Percentiles rank a stretch among this genome's conserved stretches.
These are phyloP conservation scores for Kodamaea restingae DNA, from an alignment of 805 yeast genomes.

Conservation along the genomic window DNA sequence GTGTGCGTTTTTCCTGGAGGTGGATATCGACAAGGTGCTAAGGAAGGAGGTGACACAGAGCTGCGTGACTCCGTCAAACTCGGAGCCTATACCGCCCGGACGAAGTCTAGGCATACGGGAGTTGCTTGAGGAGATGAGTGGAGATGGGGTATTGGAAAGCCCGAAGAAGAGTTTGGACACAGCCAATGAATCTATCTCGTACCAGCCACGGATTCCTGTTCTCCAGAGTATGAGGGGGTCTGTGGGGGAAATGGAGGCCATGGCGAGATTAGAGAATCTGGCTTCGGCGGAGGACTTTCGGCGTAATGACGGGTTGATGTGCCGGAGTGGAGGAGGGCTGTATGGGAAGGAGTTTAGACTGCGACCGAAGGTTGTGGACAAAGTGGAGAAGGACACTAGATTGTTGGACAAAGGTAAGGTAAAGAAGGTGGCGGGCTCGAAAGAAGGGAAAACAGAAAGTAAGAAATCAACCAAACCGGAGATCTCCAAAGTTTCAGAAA, in stretches of 20 bases:
- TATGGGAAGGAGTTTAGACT: conserved; percentile 8
- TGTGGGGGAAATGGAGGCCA: conserved; percentile 15
- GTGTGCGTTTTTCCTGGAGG: conserved; percentile 92
- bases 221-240: conserved; percentile 14
- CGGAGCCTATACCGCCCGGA: conserved; percentile 63
- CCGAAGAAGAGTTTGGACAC: not conserved
- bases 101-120: conserved; percentile 61
- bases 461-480: no score
- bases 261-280: conserved; percentile 28
- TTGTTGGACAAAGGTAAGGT: no score
- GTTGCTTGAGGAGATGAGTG: conserved; percentile 41
- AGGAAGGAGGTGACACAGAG: conserved; percentile 91
- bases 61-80: conserved; percentile 88
- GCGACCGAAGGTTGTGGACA: conserved; percentile 14
- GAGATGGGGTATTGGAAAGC: conserved; percentile 12
- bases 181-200: conserved; percentile 1
- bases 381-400: conserved; percentile 14
- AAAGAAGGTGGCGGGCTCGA: not conserved
- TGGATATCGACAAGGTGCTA: conserved; percentile 83
- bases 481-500: no score
- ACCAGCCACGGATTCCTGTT: conserved; percentile 13
- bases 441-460: no score
- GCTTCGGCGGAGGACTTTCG: conserved; percentile 14
- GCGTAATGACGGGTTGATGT: conserved; percentile 13
- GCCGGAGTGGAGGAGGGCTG: no score